Evolutionary conservation across 257 asterid genomes (phyloP).

Genomic region (Gynochthodes officinalis): DNA sequence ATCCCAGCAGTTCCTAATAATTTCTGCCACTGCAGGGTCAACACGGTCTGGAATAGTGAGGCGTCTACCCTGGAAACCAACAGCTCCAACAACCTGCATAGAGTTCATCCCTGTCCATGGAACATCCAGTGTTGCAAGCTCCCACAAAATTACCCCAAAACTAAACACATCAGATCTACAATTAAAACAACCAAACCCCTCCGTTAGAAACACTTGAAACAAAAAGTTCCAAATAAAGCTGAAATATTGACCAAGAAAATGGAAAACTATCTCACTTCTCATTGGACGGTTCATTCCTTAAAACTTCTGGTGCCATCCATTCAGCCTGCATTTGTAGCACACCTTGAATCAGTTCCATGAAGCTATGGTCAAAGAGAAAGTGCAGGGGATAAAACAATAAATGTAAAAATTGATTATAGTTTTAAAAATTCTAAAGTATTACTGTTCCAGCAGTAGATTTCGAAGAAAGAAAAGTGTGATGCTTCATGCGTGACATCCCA

Average conservation of each 20-base stretch:
- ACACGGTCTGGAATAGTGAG: slow-evolving; percentile 67
- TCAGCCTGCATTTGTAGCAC: slow-evolving; percentile 66
- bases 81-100: slow-evolving; percentile 99
- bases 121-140: slow-evolving; percentile 79
- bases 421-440: slow-evolving; percentile 27
- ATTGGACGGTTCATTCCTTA: slow-evolving; percentile 90
- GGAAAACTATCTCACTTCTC: slow-evolving; percentile 69
- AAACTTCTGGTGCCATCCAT: slow-evolving; percentile 99
- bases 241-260: not conserved
- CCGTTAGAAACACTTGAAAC: slow-evolving; percentile 13
- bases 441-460: slow-evolving; percentile 98
- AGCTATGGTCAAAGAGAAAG: not conserved
- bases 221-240: not conserved
- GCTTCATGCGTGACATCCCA: slow-evolving; percentile 97
- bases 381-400: not conserved
- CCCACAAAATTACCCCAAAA: slow-evolving; percentile 95
- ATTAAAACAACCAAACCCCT: slow-evolving; percentile 10
- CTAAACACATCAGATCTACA: slow-evolving; percentile 95
- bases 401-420: slow-evolving; percentile 9
- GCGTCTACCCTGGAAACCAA: slow-evolving; percentile 86
- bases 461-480: slow-evolving; percentile 89
- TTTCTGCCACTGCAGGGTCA: slow-evolving; percentile 75
- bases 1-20: slow-evolving; percentile 79
- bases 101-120: slow-evolving; percentile 98
- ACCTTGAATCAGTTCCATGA: slow-evolving; percentile 14